Conservation (phyloP, 257 asterid species). For the Osmanthus fragrans region DNA sequence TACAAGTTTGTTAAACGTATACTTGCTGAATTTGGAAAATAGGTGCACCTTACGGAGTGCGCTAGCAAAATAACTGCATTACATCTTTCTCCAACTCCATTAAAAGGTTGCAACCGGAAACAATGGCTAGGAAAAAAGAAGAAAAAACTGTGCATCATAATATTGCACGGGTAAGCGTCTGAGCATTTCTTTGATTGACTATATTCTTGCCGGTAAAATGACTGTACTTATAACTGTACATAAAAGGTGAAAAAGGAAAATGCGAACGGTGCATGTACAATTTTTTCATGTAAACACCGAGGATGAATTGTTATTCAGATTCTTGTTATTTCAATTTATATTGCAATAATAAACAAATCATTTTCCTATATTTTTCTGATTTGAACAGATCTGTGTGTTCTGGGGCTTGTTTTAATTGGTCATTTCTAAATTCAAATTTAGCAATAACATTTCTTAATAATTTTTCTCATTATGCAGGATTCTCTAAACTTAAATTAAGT, state of each 20-base stretch:
- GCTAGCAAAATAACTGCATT: slow-evolving; percentile 1
- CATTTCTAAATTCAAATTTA: background rate
- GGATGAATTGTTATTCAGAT: background rate
- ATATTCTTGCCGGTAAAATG: background rate
- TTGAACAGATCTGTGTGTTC: background rate
- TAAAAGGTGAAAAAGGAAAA: background rate
- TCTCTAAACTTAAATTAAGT: background rate
- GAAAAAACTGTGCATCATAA: background rate
- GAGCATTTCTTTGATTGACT: background rate
- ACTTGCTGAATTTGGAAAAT: slow-evolving; percentile 12
- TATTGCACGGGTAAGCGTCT: background rate
- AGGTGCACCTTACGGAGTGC: slow-evolving; percentile 6
- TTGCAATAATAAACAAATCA: background rate
- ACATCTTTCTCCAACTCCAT: slow-evolving; percentile 18
- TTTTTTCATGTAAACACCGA: background rate
- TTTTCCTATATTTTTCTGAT: background rate
- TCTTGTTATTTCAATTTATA: too few relatives aligned
- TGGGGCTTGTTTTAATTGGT: background rate
- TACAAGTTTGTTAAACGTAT: background rate
- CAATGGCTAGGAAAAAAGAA: background rate
- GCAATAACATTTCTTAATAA: background rate
- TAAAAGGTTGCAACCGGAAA: background rate
- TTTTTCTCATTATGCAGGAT: background rate
- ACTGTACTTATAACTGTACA: background rate
- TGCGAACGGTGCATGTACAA: background rate